phyloP scores from a whole-genome alignment of 208 protist species.

The Trichomonas gallinae region DNA sequence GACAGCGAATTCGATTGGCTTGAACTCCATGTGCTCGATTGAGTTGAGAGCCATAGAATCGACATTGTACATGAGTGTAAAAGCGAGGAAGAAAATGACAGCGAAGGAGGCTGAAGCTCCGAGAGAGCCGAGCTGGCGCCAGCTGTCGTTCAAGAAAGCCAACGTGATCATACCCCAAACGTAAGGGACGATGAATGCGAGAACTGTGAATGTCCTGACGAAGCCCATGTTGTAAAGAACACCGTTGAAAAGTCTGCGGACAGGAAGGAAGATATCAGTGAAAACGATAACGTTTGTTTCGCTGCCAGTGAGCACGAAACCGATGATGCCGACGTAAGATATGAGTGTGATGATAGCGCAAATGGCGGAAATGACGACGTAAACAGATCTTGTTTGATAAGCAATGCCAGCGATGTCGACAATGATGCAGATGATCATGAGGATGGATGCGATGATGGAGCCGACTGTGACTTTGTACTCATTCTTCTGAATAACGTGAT shows the following conservation, averaged over 20 bases:
- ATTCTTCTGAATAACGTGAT: background rate
- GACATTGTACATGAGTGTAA: background rate
- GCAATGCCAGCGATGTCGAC: background rate
- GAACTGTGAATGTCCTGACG: background rate
- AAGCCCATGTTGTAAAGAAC: background rate
- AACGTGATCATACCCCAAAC: background rate
- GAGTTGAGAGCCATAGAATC: background rate
- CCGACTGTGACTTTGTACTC: background rate
- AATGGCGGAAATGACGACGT: background rate
- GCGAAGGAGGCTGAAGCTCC: background rate
- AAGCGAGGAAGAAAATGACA: background rate
- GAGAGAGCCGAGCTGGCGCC: background rate
- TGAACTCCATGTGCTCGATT: background rate
- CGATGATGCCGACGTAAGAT: background rate
- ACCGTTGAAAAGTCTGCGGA: background rate
- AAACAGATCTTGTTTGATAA: background rate
- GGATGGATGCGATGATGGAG: background rate
- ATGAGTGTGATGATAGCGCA: background rate
- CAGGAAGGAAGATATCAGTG: background rate
- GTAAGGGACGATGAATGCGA: background rate
- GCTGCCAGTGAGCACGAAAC: background rate
- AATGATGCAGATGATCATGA: background rate
- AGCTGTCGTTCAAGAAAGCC: background rate
- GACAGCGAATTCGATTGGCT: background rate
- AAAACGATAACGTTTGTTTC: background rate